Evolutionary conservation across 805 yeast genomes (phyloP), one percentile per base, ranked within the genome.

Genomic region (Suhomyces prunicola): DNA sequence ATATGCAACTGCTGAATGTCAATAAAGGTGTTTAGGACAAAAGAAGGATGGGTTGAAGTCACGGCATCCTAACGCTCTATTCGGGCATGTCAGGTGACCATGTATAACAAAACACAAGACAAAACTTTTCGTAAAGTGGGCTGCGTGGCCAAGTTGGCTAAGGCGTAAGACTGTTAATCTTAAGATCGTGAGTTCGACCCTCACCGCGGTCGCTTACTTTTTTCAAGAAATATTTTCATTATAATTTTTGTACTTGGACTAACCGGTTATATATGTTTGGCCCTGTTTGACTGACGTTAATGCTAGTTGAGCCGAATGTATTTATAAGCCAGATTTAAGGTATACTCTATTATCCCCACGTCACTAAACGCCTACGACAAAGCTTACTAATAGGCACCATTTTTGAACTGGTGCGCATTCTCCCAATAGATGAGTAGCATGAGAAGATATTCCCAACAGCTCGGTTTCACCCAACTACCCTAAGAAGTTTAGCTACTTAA

Each of bases 81-180:
- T 27, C 12, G 2, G 1, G 2, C 8, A 10, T 7, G 27, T 26
- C 27, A 26, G 27, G 9, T 26, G 27, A 9, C 4, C 10, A 12
- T 3, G 9, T 9, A 27, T 27, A 5, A 2, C 12, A 36, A 8
- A 36, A 7, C 3, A 6, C 41, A 1, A 36, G 22, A n/a, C 4
- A 1, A 3, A 5, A 5, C 3, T 3, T 15, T 36, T 15, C 6
- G 6, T 15, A 8, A 15, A 50, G 36, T 42, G 6, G 50, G 31
- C 50, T 48, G 41, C 50, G 50, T 48, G 50, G 50, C 50, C 50
- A 48, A 48, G 50, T 27, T 48, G 50, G 50, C 40, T 48, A 48
- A 48, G 50, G 50, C 50, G 50, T 48, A 48, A 48, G 50, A 48
- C 50, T 48, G 50, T 48, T 48, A 48, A 48, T 48, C 50, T 48